phyloP scores from a whole-genome alignment of 2,329 filamentous ascomycete species.

The Ophiostoma triangulosporum region DNA sequence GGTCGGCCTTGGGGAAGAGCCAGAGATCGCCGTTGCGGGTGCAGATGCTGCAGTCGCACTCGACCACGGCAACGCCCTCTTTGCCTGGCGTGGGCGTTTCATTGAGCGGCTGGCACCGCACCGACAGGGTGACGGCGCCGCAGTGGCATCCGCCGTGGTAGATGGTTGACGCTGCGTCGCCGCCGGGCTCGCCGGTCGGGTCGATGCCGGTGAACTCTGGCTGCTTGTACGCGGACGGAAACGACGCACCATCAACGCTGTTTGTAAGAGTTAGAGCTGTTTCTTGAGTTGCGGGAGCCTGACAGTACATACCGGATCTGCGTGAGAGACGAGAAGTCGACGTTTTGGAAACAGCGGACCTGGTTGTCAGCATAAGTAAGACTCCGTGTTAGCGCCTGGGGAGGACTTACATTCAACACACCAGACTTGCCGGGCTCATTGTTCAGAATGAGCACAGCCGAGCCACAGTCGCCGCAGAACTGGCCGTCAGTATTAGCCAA shows the following conservation, averaged over 20 bases:
- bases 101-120: constrained; percentile 28
- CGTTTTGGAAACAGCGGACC: constrained; percentile 29
- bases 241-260: constrained; percentile 23
- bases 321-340: constrained; percentile 30
- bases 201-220: constrained; percentile 27
- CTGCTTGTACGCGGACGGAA: constrained; percentile 22
- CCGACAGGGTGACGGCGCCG: constrained; percentile 31
- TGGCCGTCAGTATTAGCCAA: constrained; percentile 14
- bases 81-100: constrained; percentile 14
- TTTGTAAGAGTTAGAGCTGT: background rate
- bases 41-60: constrained; percentile 41
- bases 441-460: constrained; percentile 24
- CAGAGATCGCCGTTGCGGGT: constrained; percentile 29
- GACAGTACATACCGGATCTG: constrained; percentile 14
- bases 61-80: constrained; percentile 17
- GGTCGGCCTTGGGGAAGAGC: constrained; percentile 27
- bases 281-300: background rate
- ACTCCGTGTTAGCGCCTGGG: background rate
- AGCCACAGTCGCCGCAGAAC: constrained; percentile 41
- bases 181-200: constrained; percentile 23
- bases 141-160: constrained; percentile 42
- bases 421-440: constrained; percentile 8
- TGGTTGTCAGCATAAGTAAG: constrained; percentile 13
- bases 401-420: constrained; percentile 25
- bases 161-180: constrained; percentile 23